phyloP scores from a whole-genome alignment of 805 yeast genomes.

The Ogataea degrootiae region DNA sequence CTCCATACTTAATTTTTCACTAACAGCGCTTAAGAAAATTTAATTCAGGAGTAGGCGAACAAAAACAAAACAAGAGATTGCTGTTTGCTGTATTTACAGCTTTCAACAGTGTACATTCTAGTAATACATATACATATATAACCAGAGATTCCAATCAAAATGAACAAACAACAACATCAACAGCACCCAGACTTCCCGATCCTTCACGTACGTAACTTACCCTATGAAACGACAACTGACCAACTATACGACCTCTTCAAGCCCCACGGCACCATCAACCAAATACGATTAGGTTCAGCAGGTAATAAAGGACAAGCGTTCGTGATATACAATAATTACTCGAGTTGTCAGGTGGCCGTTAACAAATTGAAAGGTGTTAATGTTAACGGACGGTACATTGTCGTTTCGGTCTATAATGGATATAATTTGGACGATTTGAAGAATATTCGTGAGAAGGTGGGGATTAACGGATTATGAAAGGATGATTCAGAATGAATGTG shows the following conservation, averaged over 20 bases:
- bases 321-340: slow-evolving; percentile 46
- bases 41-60: too few species aligned
- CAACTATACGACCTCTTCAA: slow-evolving; percentile 50
- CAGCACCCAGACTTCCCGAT: slow-evolving; percentile 28
- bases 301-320: slow-evolving; percentile 48
- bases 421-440: not conserved
- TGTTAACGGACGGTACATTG: slow-evolving; percentile 53
- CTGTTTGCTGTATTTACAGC: too few species aligned
- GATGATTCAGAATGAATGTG: too few species aligned
- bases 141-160: not conserved
- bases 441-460: not conserved
- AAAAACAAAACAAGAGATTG: too few species aligned
- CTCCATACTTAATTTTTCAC: too few species aligned
- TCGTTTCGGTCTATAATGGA: slow-evolving; percentile 31
- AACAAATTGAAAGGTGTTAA: slow-evolving; percentile 58
- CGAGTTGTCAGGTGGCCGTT: slow-evolving; percentile 45
- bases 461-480: too few species aligned
- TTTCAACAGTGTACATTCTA: too few species aligned
- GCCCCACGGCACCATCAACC: slow-evolving; percentile 51
- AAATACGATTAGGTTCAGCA: slow-evolving; percentile 41
- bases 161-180: not conserved
- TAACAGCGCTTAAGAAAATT: too few species aligned
- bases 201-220: slow-evolving; percentile 52
- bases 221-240: slow-evolving; percentile 42
- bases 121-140: not conserved